Percentiles rank a stretch among this genome's conserved stretches.
These are phyloP conservation scores for Camellia lanceoleosa DNA, from an alignment of 148 eudicot genomes.

Conservation along the genomic window DNA sequence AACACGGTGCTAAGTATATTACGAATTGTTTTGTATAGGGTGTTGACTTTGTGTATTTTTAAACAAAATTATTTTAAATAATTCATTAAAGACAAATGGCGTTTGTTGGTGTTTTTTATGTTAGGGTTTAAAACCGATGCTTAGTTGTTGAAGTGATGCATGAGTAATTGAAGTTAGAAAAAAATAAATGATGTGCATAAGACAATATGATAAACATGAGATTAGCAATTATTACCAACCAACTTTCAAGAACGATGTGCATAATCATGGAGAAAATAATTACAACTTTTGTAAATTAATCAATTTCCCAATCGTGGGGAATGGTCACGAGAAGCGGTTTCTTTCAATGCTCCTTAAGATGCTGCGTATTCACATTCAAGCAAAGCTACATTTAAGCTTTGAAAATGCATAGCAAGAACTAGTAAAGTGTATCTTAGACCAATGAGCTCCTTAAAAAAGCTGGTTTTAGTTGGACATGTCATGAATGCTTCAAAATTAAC, in stretches of 20 bases:
- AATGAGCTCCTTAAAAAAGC: background rate
- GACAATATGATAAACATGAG: background rate
- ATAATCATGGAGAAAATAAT: slow-evolving; percentile 16
- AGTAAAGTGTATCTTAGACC: background rate
- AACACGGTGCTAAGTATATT: too few species aligned
- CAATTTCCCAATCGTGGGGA: slow-evolving; percentile 40
- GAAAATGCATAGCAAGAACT: background rate
- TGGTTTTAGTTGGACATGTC: background rate
- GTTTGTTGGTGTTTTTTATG: too few species aligned
- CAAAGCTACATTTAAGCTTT: background rate
- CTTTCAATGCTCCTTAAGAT: slow-evolving; percentile 50
- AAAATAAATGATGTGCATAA: background rate
- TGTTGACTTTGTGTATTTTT: too few species aligned
- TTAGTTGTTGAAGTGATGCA: too few species aligned
- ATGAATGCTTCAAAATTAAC: background rate
- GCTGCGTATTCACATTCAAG: slow-evolving; percentile 12
- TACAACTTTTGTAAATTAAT: slow-evolving; percentile 49
- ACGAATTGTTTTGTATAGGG: too few species aligned
- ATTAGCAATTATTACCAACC: background rate
- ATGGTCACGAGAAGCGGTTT: slow-evolving; percentile 45
- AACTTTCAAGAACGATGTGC: background rate
- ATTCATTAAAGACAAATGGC: too few species aligned
- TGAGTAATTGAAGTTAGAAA: too few species aligned
- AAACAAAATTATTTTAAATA: too few species aligned
- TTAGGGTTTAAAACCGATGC: too few species aligned